These are phyloP conservation scores for Neofusicoccum sp. DNA, from an alignment of 2,329 filamentous ascomycete species.

Conservation along the genomic window DNA sequence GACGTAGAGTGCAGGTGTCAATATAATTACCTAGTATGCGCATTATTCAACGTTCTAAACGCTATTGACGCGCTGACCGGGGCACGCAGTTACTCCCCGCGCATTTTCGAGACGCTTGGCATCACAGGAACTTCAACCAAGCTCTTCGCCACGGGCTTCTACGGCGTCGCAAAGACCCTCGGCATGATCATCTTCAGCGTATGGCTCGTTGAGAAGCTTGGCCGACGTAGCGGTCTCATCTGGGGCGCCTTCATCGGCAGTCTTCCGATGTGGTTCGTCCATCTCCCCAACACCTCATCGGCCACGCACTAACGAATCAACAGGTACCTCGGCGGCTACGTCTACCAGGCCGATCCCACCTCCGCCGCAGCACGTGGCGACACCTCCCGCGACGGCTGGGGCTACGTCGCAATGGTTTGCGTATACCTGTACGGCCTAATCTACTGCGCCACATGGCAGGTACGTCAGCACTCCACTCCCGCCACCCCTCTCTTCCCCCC, in stretches of 20 bases:
- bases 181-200: conserved; percentile 36
- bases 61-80: background rate
- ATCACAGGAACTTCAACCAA: conserved; percentile 59
- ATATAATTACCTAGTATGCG: background rate
- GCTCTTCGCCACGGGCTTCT: conserved; percentile 73
- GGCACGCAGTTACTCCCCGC: conserved; percentile 66
- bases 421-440: conserved; percentile 60
- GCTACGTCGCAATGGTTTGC: conserved; percentile 56
- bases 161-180: conserved; percentile 67
- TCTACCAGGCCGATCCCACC: conserved; percentile 53
- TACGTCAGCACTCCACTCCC: conserved; percentile 49
- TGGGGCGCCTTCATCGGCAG: conserved; percentile 54
- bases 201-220: conserved; percentile 43
- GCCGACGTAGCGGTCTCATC: conserved; percentile 47
- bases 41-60: conserved; percentile 26
- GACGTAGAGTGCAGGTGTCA: background rate
- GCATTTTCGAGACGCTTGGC: conserved; percentile 70
- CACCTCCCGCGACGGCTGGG: conserved; percentile 50
- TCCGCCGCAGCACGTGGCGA: conserved; percentile 43
- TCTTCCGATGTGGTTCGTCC: conserved; percentile 47
- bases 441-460: conserved; percentile 51
- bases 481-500: conserved; percentile 52
- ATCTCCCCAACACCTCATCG: no score
- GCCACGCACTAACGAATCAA: background rate
- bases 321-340: conserved; percentile 51